Conservation (phyloP, 768 basidiomycete species). For the Panellus pusillus region DNA sequence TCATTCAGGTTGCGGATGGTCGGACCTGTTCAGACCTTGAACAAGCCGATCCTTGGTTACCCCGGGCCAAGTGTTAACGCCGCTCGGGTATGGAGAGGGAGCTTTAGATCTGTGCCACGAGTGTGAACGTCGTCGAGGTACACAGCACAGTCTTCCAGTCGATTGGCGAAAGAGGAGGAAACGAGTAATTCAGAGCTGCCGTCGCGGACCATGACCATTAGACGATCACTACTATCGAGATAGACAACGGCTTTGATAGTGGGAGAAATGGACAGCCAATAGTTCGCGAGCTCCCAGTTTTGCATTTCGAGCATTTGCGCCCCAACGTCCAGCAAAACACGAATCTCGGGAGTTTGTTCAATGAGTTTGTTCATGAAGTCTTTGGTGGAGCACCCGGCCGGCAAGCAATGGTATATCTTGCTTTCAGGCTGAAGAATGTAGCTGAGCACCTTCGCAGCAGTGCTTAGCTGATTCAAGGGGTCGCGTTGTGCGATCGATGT, state of each 20-base stretch:
- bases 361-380: constrained; percentile 35
- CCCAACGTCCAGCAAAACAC: constrained; percentile 55
- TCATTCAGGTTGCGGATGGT: neutral
- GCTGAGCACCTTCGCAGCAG: constrained; percentile 46
- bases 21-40: constrained; percentile 38
- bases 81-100: constrained; percentile 41
- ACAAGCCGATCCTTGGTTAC: constrained; percentile 51
- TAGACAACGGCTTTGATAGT: constrained; percentile 43
- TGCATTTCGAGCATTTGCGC: constrained; percentile 55
- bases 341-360: constrained; percentile 35
- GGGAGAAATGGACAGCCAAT: constrained; percentile 38
- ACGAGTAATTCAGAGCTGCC: constrained; percentile 33
- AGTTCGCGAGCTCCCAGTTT: constrained; percentile 38
- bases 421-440: constrained; percentile 43
- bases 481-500: constrained; percentile 37
- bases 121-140: constrained; percentile 57
- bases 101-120: constrained; percentile 52
- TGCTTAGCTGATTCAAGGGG: constrained; percentile 38
- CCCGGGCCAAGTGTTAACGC: constrained; percentile 49
- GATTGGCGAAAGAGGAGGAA: constrained; percentile 37
- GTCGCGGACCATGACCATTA: constrained; percentile 37
- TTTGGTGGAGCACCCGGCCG: constrained; percentile 21
- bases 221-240: constrained; percentile 37
- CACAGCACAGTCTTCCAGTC: constrained; percentile 38
- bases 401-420: constrained; percentile 29